phyloP scores from a whole-genome alignment of 768 basidiomycete species.

The Suillus weaverae region DNA sequence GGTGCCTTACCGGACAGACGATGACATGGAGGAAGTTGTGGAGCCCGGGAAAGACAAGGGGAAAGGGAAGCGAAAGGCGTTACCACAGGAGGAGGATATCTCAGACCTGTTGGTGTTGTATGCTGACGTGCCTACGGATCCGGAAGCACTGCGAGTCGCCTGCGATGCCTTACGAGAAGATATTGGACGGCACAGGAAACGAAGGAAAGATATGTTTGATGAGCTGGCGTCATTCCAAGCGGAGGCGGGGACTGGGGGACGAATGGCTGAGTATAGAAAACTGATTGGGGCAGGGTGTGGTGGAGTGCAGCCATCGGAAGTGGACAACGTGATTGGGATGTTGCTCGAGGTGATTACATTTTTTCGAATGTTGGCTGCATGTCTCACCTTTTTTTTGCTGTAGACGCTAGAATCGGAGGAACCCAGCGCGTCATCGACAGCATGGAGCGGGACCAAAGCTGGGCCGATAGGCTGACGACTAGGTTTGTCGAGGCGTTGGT shows the following conservation, averaged over 20 bases:
- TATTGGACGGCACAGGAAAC: slow-evolving; percentile 61
- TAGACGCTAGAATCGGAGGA: slow-evolving; percentile 85
- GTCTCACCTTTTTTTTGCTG: slow-evolving; percentile 8
- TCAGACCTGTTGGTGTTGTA: slow-evolving; percentile 64
- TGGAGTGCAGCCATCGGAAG: slow-evolving; percentile 80
- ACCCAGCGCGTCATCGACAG: slow-evolving; percentile 54
- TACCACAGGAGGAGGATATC: slow-evolving; percentile 53
- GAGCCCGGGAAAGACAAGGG: slow-evolving; percentile 43
- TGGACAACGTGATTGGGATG: slow-evolving; percentile 83
- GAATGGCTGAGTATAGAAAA: slow-evolving; percentile 86
- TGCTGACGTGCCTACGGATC: slow-evolving; percentile 55
- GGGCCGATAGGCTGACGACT: slow-evolving; percentile 21
- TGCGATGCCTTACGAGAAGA: slow-evolving; percentile 69
- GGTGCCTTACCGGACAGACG: slow-evolving; percentile 47
- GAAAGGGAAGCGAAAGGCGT: slow-evolving; percentile 57
- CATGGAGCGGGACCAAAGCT: slow-evolving; percentile 38
- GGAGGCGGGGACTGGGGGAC: slow-evolving; percentile 85
- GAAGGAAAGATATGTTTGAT: slow-evolving; percentile 72
- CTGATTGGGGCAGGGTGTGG: slow-evolving; percentile 91
- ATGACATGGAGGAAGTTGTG: slow-evolving; percentile 41
- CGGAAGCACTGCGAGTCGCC: slow-evolving; percentile 49
- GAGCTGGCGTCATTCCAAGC: slow-evolving; percentile 79
- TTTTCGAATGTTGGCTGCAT: not conserved
- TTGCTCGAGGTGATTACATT: slow-evolving; percentile 66
- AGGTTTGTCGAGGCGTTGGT: not conserved